Base-by-base conservation (phyloP, 805 yeast species). In the Cyberlindnera mississippiensis region DNA sequence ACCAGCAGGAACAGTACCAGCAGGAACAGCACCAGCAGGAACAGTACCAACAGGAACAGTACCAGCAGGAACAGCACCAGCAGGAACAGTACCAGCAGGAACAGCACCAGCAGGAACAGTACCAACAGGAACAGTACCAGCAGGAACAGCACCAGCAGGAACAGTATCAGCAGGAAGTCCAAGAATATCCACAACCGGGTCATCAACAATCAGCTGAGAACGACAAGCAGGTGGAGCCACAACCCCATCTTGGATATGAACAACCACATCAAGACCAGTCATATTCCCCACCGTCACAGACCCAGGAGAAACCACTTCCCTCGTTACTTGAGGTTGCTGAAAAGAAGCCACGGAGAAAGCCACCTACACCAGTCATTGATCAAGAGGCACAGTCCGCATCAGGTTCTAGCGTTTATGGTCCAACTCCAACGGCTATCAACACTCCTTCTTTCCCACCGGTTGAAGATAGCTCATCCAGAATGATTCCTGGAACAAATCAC, bases 321-420 rank as follows among this genome's bases (percentile, higher is more conserved):
- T 38, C 45, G 4, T 28, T 39, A 40, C 34, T 28, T 17, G 43
- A 38, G 13, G 33, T 35, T 14, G 37, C 9, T 10, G 36, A 30
- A 3, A 18, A 28, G 24, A 35, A 32, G 14, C 40, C 41, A 19
- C 30, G 43, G 12, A 35, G 42, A 33, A 44, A 44, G 28, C 28
- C 48, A n/a, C 48, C 48, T 9, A 37, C 38, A 11, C 44, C 44
- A 3, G 33, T 17, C 14, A 28, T 35, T n/a, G 48, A 44, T 6
- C 15, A 14, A 6, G 41, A 39, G 9, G 3, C 28, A 2, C 28
- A n/a, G 11, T 41, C 48, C 27, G 53, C 48, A 31, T 31, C 48
- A 15, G 51, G 50, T 4, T 55, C 59, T 0, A 55, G 59, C 37
- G 41, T 51, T 12, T 55, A 55, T 36, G 51, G 47, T 10, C 49